phyloP scores from a whole-genome alignment of 768 basidiomycete genomes.

The Boletus reticulatus region DNA sequence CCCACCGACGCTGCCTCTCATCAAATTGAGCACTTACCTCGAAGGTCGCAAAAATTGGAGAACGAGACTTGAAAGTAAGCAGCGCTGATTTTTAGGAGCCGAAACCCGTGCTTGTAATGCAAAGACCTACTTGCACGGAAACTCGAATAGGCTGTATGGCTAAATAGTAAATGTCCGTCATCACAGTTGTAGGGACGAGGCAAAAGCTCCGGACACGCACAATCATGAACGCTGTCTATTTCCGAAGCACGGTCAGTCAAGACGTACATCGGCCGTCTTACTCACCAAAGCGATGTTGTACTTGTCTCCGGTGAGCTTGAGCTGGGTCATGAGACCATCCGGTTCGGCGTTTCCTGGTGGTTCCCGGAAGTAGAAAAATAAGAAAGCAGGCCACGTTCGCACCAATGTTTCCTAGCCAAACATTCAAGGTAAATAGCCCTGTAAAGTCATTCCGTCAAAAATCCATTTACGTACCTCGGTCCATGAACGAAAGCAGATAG shows the following conservation, averaged over 20 bases:
- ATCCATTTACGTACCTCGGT: conserved; percentile 44
- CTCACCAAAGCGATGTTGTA: conserved; percentile 66
- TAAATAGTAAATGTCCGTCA: neutral
- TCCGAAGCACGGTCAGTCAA: neutral
- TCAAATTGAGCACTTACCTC: neutral
- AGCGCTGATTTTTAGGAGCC: neutral
- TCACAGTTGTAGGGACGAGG: neutral
- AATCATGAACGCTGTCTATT: conserved; percentile 8
- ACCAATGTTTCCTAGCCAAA: conserved; percentile 4
- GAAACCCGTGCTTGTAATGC: neutral
- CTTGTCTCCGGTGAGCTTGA: conserved; percentile 53
- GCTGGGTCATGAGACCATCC: conserved; percentile 56
- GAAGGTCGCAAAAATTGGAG: neutral
- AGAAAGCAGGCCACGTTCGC: neutral
- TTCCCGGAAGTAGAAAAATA: neutral
- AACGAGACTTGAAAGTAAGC: neutral
- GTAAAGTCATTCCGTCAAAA: too few species aligned
- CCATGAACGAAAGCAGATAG: conserved; percentile 64
- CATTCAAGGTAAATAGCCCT: neutral
- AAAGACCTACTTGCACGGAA: conserved; percentile 1
- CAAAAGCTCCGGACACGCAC: neutral
- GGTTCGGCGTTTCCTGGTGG: conserved; percentile 59
- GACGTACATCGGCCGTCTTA: neutral
- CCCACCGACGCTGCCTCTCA: neutral
- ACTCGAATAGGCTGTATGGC: neutral